Evolutionary conservation across 805 yeast genomes (phyloP).

Genomic region (Wickerhamomyces subpelliculosus): DNA sequence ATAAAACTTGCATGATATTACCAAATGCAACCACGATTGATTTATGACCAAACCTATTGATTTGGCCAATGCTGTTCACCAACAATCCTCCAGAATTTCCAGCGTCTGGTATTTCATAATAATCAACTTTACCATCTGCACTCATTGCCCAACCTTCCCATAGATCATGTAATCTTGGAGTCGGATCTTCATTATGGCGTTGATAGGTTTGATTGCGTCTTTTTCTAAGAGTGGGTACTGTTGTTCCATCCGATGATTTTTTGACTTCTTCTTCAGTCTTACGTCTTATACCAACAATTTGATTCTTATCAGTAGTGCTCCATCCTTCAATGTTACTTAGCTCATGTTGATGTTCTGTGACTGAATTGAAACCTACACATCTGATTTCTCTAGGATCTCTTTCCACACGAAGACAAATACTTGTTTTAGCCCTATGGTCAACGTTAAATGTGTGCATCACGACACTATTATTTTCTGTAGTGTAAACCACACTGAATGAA

Average conservation of each 20-base stretch:
- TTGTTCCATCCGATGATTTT: slow-evolving; percentile 9
- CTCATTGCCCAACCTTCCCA: slow-evolving; percentile 85
- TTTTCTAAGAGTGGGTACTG: slow-evolving; percentile 12
- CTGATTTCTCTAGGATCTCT: slow-evolving; percentile 90
- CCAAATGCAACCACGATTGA: slow-evolving; percentile 73
- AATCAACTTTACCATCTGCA: slow-evolving; percentile 54
- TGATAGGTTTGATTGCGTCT: slow-evolving; percentile 2
- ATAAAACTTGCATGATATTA: slow-evolving; percentile 61
- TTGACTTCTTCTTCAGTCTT: slow-evolving; percentile 29
- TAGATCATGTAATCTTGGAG: slow-evolving; percentile 30
- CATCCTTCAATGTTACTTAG: slow-evolving; percentile 63
- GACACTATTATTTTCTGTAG: slow-evolving; percentile 44
- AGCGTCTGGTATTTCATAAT: slow-evolving; percentile 50
- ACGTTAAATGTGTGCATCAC: slow-evolving; percentile 69
- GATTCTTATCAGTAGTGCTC: slow-evolving; percentile 73
- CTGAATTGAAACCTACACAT: slow-evolving; percentile 79
- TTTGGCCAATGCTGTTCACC: slow-evolving; percentile 52
- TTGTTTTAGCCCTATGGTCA: slow-evolving; percentile 69
- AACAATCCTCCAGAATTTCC: slow-evolving; percentile 36
- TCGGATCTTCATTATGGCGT: slow-evolving; percentile 13
- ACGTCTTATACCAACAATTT: slow-evolving; percentile 59
- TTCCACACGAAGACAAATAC: slow-evolving; percentile 81
- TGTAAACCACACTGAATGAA: slow-evolving; percentile 67
- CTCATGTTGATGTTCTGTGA: slow-evolving; percentile 64
- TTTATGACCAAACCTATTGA: slow-evolving; percentile 68